These are phyloP conservation scores for Ophiostoma australiae DNA, from an alignment of 2,329 filamentous ascomycete species.

Conservation along the genomic window DNA sequence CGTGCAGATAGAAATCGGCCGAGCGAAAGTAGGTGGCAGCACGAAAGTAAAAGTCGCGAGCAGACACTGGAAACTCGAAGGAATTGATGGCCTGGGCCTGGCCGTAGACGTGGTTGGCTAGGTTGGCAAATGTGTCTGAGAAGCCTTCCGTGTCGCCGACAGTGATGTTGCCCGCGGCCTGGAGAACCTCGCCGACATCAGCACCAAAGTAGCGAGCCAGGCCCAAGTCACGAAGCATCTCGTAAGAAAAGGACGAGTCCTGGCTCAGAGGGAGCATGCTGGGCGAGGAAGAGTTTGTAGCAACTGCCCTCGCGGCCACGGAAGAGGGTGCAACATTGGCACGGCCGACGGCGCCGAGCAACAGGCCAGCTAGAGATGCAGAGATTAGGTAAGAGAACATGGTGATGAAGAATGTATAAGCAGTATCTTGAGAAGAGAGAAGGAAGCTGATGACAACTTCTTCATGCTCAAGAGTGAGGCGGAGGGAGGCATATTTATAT, in stretches of 20 bases:
- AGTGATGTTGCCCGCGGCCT: constrained; percentile 31
- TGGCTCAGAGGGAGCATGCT: constrained; percentile 29
- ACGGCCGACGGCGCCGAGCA: not conserved
- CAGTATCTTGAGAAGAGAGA: not conserved
- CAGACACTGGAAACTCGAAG: constrained; percentile 28
- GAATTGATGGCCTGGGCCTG: constrained; percentile 28
- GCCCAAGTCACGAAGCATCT: constrained; percentile 30
- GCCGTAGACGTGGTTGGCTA: constrained; percentile 21
- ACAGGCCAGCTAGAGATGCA: not conserved
- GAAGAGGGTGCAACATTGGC: not conserved
- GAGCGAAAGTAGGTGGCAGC: constrained; percentile 37
- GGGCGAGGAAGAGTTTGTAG: not conserved
- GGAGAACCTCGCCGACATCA: constrained; percentile 32
- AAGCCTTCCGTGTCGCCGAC: constrained; percentile 31
- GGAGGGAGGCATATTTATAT: not conserved
- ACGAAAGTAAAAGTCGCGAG: constrained; percentile 34
- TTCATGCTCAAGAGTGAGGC: not conserved
- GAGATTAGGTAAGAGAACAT: not conserved
- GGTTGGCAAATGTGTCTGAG: not conserved
- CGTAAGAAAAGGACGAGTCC: constrained; percentile 31
- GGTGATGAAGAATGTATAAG: not conserved
- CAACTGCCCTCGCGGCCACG: not conserved
- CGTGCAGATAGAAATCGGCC: constrained; percentile 38
- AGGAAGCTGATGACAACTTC: not conserved
- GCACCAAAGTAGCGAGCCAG: constrained; percentile 30